Percentiles rank a stretch among this genome's conserved stretches.
Conservation (phyloP, 2,329 filamentous ascomycete genomes). For the Ceratocystiopsis minuta region DNA sequence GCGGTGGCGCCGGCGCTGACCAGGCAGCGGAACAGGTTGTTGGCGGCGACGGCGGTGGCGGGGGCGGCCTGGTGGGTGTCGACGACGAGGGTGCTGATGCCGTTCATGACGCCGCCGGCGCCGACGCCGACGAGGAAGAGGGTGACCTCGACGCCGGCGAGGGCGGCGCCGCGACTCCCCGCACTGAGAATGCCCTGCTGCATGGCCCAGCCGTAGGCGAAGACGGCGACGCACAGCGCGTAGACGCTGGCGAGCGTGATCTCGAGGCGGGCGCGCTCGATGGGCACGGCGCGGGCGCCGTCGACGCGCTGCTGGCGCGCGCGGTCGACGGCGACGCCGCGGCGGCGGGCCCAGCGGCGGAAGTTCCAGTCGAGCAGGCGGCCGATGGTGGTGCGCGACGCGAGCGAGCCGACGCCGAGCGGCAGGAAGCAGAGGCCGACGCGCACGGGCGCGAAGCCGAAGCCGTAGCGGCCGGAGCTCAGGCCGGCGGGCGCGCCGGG, state of each 20-base stretch:
- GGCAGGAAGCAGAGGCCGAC: slow-evolving; percentile 11
- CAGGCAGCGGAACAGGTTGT: slow-evolving; percentile 12
- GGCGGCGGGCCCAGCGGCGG: slow-evolving; percentile 6
- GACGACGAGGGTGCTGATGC: slow-evolving; percentile 10
- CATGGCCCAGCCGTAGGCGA: slow-evolving; percentile 13
- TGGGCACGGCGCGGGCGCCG: slow-evolving; percentile 8
- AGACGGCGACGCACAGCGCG: slow-evolving; percentile 6
- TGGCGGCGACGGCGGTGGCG: slow-evolving; percentile 11
- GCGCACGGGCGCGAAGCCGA: slow-evolving; percentile 7
- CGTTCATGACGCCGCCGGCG: slow-evolving; percentile 9
- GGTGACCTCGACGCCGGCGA: slow-evolving; percentile 9
- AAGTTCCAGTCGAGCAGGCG: slow-evolving; percentile 10
- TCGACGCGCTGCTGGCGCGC: slow-evolving; percentile 9
- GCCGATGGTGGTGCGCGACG: slow-evolving; percentile 8
- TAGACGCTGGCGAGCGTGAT: slow-evolving; percentile 10
- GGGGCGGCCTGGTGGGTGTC: slow-evolving; percentile 9
- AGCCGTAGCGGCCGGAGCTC: no score
- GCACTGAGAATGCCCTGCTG: no score
- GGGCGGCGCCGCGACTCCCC: slow-evolving; percentile 8
- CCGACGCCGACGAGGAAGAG: slow-evolving; percentile 12
- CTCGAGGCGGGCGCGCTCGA: slow-evolving; percentile 10
- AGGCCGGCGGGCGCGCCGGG: no score
- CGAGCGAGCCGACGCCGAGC: slow-evolving; percentile 7
- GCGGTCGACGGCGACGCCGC: slow-evolving; percentile 7
- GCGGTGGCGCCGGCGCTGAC: slow-evolving; percentile 13